Conservation (phyloP, 164 flowering plant species). For the Stephania yunnanensis region DNA sequence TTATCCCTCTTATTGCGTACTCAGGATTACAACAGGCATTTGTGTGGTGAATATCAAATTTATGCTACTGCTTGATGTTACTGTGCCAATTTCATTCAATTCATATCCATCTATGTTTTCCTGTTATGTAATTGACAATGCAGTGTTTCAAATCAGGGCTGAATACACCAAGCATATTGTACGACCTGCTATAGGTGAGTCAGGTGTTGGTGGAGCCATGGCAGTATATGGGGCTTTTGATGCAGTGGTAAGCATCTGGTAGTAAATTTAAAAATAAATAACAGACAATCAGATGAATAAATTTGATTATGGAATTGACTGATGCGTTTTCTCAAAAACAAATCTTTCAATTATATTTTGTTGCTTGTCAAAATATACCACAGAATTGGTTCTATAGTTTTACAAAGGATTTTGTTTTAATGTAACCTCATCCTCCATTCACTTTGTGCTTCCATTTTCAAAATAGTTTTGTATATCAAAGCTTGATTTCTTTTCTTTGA, state of each 20-base stretch:
- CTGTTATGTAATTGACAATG: not conserved
- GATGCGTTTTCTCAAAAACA: not conserved
- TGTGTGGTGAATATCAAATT: conserved; percentile 56
- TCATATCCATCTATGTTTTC: not conserved
- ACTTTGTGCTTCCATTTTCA: not conserved
- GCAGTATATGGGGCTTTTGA: conserved; percentile 87
- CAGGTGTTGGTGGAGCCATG: conserved; percentile 95
- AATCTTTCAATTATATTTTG: not conserved
- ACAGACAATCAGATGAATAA: not conserved
- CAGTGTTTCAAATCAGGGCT: conserved; percentile 46
- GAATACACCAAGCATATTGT: conserved; percentile 75
- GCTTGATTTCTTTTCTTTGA: not conserved
- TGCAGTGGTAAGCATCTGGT: conserved; percentile 71
- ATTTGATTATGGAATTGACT: not conserved
- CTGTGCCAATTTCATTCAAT: not conserved
- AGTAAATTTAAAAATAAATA: too few species aligned
- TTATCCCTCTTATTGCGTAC: conserved; percentile 82
- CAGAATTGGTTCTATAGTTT: too few species aligned
- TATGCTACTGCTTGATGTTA: not conserved
- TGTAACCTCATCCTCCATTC: not conserved
- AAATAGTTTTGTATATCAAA: not conserved
- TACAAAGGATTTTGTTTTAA: not conserved
- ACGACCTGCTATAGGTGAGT: conserved; percentile 68
- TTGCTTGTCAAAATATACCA: not conserved
- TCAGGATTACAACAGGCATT: conserved; percentile 97